Evolutionary conservation across 1,284 basidiomycete species (phyloP), one percentile per base, ranked within the genome.

Genomic region (Ceratobasidium sp.): DNA sequence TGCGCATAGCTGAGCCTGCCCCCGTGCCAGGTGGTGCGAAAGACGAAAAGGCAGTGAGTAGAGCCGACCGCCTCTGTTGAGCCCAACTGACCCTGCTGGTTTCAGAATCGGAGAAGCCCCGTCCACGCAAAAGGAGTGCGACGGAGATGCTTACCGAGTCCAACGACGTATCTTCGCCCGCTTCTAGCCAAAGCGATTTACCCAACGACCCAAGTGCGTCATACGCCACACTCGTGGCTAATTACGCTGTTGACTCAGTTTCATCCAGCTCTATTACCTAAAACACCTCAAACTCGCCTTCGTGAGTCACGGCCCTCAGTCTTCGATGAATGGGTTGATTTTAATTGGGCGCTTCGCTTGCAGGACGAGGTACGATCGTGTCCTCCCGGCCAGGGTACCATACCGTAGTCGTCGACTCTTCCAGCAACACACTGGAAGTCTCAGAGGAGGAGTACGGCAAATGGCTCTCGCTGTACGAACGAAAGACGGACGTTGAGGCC

Each of bases 31-130:
- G 34, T 74, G 71, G 71, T 74, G 71, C 27, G 71, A 74, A 54
- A 59, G 71, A 54, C 59, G 71, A 53, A 74, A 74, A 74, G 71
- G 71, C 71, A 74, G 71, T 74, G 51, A 39, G 71, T 64, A 61
- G 46, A 46, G 43, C 24, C 61, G 41, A 19, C 9, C 16, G 29
- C 13, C 59, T 53, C 71, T 54, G 37, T 74, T 54, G 71, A 74
- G 59, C 71, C 27, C 31, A 16, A 41, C 49, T 51, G n/a, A 74
- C 71, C 14, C 39, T 13, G 31, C n/a, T 43, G 19, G 19, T 51
- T 43, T 46, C 58, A 74, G 71, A 74, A 74, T 49, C 58, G 37
- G 71, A 74, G 37, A 74, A 63, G 48, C 37, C 71, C 16, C 59
- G 71, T 53, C 71, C 71, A 31, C 71, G 71, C 49, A 74, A 74